Percentiles rank a stretch among this genome's conserved stretches.
phyloP scores from a whole-genome alignment of 441 rosid species.

The Eutrema salsugineum region DNA sequence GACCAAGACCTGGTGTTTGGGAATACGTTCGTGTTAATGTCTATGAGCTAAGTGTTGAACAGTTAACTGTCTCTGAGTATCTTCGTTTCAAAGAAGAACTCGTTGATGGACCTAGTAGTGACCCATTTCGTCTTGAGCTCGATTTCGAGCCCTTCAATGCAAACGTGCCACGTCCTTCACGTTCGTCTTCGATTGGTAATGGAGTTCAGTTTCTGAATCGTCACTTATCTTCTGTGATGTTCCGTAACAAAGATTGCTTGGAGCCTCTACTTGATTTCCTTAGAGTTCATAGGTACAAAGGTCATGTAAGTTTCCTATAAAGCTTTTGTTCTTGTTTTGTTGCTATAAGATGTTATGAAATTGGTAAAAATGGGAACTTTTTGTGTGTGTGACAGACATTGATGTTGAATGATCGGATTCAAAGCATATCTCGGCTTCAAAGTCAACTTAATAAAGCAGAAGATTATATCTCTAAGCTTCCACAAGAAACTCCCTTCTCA shows the following conservation, averaged over 20 bases:
- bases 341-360: not conserved
- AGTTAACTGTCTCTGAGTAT: slow-evolving; percentile 71
- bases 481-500: slow-evolving; percentile 57
- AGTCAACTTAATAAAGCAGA: slow-evolving; percentile 76
- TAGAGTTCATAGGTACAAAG: slow-evolving; percentile 75
- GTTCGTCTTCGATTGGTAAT: slow-evolving; percentile 94
- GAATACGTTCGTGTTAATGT: slow-evolving; percentile 93
- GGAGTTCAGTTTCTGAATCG: slow-evolving; percentile 98
- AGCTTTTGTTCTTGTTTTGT: not conserved
- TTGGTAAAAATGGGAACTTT: not conserved
- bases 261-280: slow-evolving; percentile 89
- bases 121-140: slow-evolving; percentile 71
- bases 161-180: slow-evolving; percentile 70
- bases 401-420: slow-evolving; percentile 96
- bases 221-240: slow-evolving; percentile 92
- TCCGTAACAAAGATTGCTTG: slow-evolving; percentile 82
- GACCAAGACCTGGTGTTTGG: slow-evolving; percentile 98
- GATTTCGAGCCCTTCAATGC: slow-evolving; percentile 98
- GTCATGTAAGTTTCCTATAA: slow-evolving; percentile 61
- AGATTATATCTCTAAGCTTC: slow-evolving; percentile 74
- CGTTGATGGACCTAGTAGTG: slow-evolving; percentile 56
- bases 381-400: slow-evolving; percentile 42
- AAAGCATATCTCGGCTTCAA: slow-evolving; percentile 60
- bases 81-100: slow-evolving; percentile 90
- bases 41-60: slow-evolving; percentile 77